These are phyloP conservation scores for Platanus orientalis DNA, from an alignment of 164 flowering plant genomes.

Conservation along the genomic window DNA sequence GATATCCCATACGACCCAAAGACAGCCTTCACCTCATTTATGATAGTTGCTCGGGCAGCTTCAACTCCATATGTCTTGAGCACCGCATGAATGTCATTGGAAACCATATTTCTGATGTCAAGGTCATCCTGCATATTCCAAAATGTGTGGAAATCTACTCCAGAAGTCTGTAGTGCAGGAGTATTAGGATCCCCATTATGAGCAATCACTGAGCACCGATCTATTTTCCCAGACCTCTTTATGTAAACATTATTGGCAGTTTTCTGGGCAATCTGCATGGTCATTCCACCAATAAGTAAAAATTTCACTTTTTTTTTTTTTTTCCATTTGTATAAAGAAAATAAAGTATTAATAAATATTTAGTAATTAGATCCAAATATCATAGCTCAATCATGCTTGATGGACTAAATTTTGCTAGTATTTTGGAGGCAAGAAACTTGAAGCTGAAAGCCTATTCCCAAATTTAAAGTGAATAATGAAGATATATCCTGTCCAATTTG, in stretches of 20 bases:
- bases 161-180: conserved; percentile 60
- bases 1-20: conserved; percentile 63
- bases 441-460: background rate
- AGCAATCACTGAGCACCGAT: conserved; percentile 43
- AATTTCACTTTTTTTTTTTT: background rate
- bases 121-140: conserved; percentile 73
- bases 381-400: too few relatives aligned
- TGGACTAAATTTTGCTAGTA: background rate
- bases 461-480: background rate
- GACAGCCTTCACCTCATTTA: conserved; percentile 57
- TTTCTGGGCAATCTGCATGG: conserved; percentile 68
- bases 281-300: conserved; percentile 2
- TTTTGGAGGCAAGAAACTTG: background rate
- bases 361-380: background rate
- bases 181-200: conserved; percentile 29
- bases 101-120: conserved; percentile 49
- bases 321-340: background rate
- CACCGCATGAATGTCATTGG: conserved; percentile 68
- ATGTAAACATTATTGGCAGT: conserved; percentile 67
- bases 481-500: too few relatives aligned
- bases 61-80: conserved; percentile 83
- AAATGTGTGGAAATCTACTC: conserved; percentile 61
- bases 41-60: conserved; percentile 83
- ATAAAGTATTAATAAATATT: too few relatives aligned
- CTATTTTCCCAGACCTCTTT: conserved; percentile 57